These are phyloP conservation scores for Acanthamoeba triangularis DNA, from an alignment of 208 protist genomes.

Conservation along the genomic window DNA sequence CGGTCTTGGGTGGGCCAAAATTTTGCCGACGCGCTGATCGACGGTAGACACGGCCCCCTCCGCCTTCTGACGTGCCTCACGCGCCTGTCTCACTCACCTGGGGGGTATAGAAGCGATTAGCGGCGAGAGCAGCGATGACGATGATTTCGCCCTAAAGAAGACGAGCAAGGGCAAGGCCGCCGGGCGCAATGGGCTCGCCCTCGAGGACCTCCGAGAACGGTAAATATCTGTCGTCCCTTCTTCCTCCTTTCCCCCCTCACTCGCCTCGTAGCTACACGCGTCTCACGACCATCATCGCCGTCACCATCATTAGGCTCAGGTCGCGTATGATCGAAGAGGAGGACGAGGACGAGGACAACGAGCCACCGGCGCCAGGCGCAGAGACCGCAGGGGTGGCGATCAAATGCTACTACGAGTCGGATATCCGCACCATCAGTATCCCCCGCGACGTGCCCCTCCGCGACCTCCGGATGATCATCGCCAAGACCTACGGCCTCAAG, in stretches of 20 bases:
- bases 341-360: constrained; percentile 12
- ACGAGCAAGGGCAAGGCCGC: background rate
- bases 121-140: constrained; percentile 54
- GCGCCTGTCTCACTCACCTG: too few relatives aligned
- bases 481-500: constrained; percentile 60
- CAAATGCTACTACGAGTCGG: constrained; percentile 64
- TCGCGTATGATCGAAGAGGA: constrained; percentile 25
- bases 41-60: background rate
- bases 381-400: constrained; percentile 2
- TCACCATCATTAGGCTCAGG: background rate
- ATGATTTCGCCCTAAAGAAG: background rate
- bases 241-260: background rate
- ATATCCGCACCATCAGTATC: constrained; percentile 56
- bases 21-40: constrained; percentile 4
- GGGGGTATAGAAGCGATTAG: background rate
- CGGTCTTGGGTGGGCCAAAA: background rate
- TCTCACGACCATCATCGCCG: background rate
- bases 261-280: too few relatives aligned
- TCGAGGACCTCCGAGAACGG: constrained; percentile 51
- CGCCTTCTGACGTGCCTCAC: background rate
- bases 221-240: background rate
- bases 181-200: constrained; percentile 6
- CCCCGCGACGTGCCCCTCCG: constrained; percentile 48
- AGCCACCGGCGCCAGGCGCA: background rate
- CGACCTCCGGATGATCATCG: constrained; percentile 46